Conservation (phyloP, 2,329 filamentous ascomycete genomes). For the Botryosphaeria dothidea region DNA sequence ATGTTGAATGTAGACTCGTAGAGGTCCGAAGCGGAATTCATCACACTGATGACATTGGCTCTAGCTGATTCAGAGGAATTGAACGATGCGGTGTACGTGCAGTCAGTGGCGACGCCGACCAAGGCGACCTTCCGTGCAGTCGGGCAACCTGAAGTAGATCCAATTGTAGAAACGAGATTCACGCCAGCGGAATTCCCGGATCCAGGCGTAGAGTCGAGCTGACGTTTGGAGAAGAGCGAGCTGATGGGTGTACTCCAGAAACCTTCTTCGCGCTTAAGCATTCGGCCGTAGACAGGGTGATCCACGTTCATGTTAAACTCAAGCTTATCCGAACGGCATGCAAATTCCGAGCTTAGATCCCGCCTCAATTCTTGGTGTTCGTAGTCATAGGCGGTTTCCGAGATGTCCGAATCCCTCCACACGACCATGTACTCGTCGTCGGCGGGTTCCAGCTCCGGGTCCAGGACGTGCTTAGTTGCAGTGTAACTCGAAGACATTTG, state of each 20-base stretch:
- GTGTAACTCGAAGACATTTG: conserved; percentile 74
- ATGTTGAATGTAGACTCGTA: conserved; percentile 96
- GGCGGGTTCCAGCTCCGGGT: conserved; percentile 63
- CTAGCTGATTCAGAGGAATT: conserved; percentile 64
- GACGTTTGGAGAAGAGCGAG: conserved; percentile 69
- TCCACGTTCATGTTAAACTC: conserved; percentile 74
- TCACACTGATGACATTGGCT: conserved; percentile 75
- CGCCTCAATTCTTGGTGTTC: conserved; percentile 65
- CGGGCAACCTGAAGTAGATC: conserved; percentile 80
- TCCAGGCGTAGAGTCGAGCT: conserved; percentile 66
- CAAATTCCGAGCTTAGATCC: conserved; percentile 43
- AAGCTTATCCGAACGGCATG: conserved; percentile 75
- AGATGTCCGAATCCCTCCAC: conserved; percentile 87
- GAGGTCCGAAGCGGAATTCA: conserved; percentile 83
- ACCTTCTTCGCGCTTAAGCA: conserved; percentile 54
- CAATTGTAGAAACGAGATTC: conserved; percentile 77
- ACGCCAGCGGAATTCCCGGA: conserved; percentile 77
- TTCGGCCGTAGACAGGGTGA: conserved; percentile 63
- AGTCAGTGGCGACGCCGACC: conserved; percentile 90
- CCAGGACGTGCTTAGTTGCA: conserved; percentile 68
- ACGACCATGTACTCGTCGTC: conserved; percentile 81
- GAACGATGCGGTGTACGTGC: conserved; percentile 78
- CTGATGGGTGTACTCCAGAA: conserved; percentile 63
- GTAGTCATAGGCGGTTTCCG: conserved; percentile 31
- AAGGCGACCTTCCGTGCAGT: conserved; percentile 87